Conservation (phyloP, 2,329 filamentous ascomycete genomes). For the Scytalidium sp. region DNA sequence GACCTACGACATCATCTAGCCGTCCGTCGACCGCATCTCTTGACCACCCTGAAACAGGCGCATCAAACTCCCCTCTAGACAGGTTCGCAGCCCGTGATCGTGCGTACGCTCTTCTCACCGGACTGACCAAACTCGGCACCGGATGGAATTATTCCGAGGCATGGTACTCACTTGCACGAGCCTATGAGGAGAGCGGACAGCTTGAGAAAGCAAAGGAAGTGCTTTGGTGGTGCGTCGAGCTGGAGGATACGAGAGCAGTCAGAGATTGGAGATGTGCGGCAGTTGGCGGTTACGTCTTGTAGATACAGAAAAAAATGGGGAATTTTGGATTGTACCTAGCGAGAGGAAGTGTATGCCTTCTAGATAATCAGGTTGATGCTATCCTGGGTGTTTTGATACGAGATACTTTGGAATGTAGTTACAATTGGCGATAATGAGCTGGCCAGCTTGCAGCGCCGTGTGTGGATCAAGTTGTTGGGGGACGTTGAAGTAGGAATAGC, state of each 20-base stretch:
- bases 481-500: no score
- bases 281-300: slow-evolving; percentile 46
- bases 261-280: slow-evolving; percentile 74
- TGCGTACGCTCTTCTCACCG: slow-evolving; percentile 78
- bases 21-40: slow-evolving; percentile 1
- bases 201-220: slow-evolving; percentile 86
- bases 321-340: neutral
- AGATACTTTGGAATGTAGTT: neutral
- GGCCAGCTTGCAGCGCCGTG: no score
- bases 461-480: no score
- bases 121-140: slow-evolving; percentile 77
- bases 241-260: slow-evolving; percentile 81
- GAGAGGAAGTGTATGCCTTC: neutral
- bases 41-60: slow-evolving; percentile 13
- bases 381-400: neutral
- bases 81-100: slow-evolving; percentile 87
- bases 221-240: slow-evolving; percentile 95
- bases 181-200: slow-evolving; percentile 85
- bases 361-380: neutral
- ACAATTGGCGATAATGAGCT: no score
- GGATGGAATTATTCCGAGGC: slow-evolving; percentile 93
- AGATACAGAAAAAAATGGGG: slow-evolving; percentile 3
- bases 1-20: slow-evolving; percentile 1
- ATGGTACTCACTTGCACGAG: slow-evolving; percentile 84
- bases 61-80: slow-evolving; percentile 42